phyloP scores from a whole-genome alignment of 2,329 filamentous ascomycete species.

The Hymenotorrendiella dingleyae region DNA sequence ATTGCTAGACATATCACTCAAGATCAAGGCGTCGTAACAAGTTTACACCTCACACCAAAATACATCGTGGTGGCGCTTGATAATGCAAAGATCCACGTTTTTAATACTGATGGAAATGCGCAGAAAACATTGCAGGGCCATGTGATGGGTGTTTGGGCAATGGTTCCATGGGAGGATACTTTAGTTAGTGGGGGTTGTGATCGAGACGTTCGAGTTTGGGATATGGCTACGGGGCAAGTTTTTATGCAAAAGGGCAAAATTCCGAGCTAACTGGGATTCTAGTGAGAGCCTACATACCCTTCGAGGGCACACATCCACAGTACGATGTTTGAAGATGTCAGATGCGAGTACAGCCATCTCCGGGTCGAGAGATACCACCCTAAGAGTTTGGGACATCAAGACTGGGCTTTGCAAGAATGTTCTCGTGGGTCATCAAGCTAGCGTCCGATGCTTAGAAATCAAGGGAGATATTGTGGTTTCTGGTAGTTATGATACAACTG shows the following conservation, averaged over 20 bases:
- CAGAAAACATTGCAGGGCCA: slow-evolving; percentile 89
- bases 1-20: slow-evolving; percentile 86
- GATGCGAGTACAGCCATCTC: slow-evolving; percentile 92
- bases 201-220: slow-evolving; percentile 94
- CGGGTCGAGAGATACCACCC: slow-evolving; percentile 87
- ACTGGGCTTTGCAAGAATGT: slow-evolving; percentile 87
- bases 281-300: slow-evolving; percentile 75
- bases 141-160: slow-evolving; percentile 99
- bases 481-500: slow-evolving; percentile 95
- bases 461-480: slow-evolving; percentile 97
- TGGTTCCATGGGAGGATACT: slow-evolving; percentile 96
- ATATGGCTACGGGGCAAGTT: slow-evolving; percentile 81
- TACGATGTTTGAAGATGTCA: slow-evolving; percentile 96
- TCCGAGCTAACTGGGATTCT: slow-evolving; percentile 25
- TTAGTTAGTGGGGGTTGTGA: slow-evolving; percentile 96
- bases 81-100: slow-evolving; percentile 98
- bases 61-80: slow-evolving; percentile 97
- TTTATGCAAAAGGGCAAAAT: slow-evolving; percentile 19
- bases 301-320: slow-evolving; percentile 92
- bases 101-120: slow-evolving; percentile 83
- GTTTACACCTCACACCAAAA: slow-evolving; percentile 85
- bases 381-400: slow-evolving; percentile 90
- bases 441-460: slow-evolving; percentile 90
- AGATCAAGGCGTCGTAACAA: slow-evolving; percentile 95
- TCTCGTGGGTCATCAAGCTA: slow-evolving; percentile 89